Conservation (phyloP, 768 basidiomycete species). For the Suillus placidus region DNA sequence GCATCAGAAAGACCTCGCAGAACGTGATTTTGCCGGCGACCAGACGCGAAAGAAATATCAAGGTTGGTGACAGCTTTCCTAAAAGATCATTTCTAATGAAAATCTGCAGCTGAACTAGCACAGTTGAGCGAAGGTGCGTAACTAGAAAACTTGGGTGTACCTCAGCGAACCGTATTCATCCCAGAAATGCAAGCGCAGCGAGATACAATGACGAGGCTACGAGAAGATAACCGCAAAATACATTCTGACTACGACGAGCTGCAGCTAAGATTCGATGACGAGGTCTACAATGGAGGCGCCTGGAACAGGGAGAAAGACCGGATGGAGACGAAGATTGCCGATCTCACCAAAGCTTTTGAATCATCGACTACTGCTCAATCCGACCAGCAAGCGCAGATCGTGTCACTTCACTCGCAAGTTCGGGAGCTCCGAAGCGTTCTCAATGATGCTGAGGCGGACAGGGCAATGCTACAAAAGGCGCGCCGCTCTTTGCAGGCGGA, state of each 20-base stretch:
- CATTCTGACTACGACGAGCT: conserved; percentile 78
- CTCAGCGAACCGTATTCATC: background rate
- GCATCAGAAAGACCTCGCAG: conserved; percentile 77
- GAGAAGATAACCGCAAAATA: conserved; percentile 79
- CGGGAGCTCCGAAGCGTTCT: conserved; percentile 79
- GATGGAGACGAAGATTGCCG: conserved; percentile 78
- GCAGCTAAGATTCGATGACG: conserved; percentile 74
- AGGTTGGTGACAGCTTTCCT: conserved; percentile 43
- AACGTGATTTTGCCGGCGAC: conserved; percentile 75
- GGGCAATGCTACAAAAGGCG: conserved; percentile 78
- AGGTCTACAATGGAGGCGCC: conserved; percentile 72
- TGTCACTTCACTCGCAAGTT: conserved; percentile 82
- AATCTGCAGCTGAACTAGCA: conserved; percentile 64
- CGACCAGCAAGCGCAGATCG: conserved; percentile 85
- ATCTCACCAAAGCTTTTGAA: conserved; percentile 77
- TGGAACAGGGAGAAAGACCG: conserved; percentile 92
- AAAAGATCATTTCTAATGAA: conserved; percentile 3
- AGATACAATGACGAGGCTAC: conserved; percentile 71
- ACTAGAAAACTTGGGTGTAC: conserved; percentile 2
- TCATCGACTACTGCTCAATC: conserved; percentile 68
- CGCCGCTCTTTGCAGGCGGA: conserved; percentile 79
- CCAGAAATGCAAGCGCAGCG: conserved; percentile 78
- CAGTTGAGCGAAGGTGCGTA: conserved; percentile 74
- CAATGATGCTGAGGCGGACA: conserved; percentile 85
- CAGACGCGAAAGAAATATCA: conserved; percentile 89